phyloP scores from a whole-genome alignment of 345 rosid species.

The Ceriops tagal region DNA sequence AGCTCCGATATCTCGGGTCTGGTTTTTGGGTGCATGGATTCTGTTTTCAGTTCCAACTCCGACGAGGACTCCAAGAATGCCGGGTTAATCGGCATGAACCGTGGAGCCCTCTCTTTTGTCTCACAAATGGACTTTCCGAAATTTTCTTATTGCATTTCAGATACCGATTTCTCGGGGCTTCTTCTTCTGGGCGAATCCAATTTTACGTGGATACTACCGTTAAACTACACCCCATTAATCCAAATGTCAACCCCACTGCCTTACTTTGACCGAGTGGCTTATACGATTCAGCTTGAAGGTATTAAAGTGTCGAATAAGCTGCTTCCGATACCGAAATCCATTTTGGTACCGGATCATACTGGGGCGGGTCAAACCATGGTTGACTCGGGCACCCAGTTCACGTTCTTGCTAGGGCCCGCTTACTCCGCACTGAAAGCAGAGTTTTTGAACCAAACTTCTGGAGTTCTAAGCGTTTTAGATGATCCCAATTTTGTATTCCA shows the following conservation, averaged over 20 bases:
- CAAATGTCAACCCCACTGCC: slow-evolving; percentile 64
- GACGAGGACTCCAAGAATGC: slow-evolving; percentile 65
- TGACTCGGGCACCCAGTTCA: slow-evolving; percentile 90
- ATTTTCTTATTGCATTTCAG: slow-evolving; percentile 89
- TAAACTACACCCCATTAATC: slow-evolving; percentile 77
- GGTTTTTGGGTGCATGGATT: slow-evolving; percentile 86
- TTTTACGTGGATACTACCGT: slow-evolving; percentile 47
- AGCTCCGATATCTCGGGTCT: slow-evolving; percentile 40
- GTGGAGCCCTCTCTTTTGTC: slow-evolving; percentile 76
- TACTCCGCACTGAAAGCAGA: slow-evolving; percentile 58
- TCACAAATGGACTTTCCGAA: slow-evolving; percentile 75
- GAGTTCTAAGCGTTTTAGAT: slow-evolving; percentile 46
- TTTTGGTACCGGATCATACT: slow-evolving; percentile 77
- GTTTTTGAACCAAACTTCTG: slow-evolving; percentile 55
- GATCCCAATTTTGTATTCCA: slow-evolving; percentile 73
- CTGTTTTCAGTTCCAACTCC: slow-evolving; percentile 58
- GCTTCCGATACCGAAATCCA: slow-evolving; percentile 54
- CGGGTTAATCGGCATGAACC: slow-evolving; percentile 90
- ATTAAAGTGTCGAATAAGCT: slow-evolving; percentile 61
- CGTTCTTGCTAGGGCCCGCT: slow-evolving; percentile 79
- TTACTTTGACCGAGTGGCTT: slow-evolving; percentile 81
- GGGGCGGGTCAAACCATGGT: slow-evolving; percentile 98
- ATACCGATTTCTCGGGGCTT: slow-evolving; percentile 62
- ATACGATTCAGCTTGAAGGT: slow-evolving; percentile 85
- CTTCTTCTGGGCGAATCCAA: slow-evolving; percentile 80